Conservation (phyloP, 352 stramenopile genomes). For the Phytopythium litorale region DNA sequence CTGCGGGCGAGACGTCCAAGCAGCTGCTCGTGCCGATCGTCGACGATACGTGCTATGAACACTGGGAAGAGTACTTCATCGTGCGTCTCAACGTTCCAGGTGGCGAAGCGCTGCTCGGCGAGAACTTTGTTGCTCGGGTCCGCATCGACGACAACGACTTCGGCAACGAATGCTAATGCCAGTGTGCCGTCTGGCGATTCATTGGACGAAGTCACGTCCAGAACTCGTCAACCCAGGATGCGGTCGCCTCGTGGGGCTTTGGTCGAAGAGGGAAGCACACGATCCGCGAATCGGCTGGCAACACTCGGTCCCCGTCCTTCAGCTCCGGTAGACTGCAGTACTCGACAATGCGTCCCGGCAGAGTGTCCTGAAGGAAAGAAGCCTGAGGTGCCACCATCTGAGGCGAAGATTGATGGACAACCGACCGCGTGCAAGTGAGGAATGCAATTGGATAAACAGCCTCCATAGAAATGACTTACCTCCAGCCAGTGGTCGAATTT, state of each 20-base stretch:
- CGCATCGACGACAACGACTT: slow-evolving; percentile 94
- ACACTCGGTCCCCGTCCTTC: background rate
- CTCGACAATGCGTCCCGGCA: slow-evolving; percentile 61
- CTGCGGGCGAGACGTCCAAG: slow-evolving; percentile 74
- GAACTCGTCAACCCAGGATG: slow-evolving; percentile 41
- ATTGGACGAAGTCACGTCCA: slow-evolving; percentile 17
- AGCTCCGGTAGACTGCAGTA: slow-evolving; percentile 44
- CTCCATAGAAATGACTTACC: slow-evolving; percentile 9
- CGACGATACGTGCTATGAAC: slow-evolving; percentile 92
- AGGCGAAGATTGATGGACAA: background rate
- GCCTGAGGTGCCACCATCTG: slow-evolving; percentile 37
- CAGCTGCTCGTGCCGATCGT: slow-evolving; percentile 91
- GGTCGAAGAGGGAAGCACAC: slow-evolving; percentile 80
- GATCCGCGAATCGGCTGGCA: slow-evolving; percentile 33
- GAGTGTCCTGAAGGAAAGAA: slow-evolving; percentile 36
- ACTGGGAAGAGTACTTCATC: slow-evolving; percentile 86
- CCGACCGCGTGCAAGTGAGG: background rate
- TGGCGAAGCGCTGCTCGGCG: slow-evolving; percentile 82
- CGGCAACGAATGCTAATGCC: slow-evolving; percentile 24
- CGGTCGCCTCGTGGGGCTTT: slow-evolving; percentile 61
- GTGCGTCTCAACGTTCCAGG: slow-evolving; percentile 91
- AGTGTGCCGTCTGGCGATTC: background rate
- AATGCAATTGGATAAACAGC: background rate
- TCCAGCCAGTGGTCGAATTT: slow-evolving; percentile 89
- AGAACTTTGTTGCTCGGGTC: slow-evolving; percentile 86